These are phyloP conservation scores for Hypocreales sp. DNA, from an alignment of 2,329 filamentous ascomycete genomes.

Conservation along the genomic window DNA sequence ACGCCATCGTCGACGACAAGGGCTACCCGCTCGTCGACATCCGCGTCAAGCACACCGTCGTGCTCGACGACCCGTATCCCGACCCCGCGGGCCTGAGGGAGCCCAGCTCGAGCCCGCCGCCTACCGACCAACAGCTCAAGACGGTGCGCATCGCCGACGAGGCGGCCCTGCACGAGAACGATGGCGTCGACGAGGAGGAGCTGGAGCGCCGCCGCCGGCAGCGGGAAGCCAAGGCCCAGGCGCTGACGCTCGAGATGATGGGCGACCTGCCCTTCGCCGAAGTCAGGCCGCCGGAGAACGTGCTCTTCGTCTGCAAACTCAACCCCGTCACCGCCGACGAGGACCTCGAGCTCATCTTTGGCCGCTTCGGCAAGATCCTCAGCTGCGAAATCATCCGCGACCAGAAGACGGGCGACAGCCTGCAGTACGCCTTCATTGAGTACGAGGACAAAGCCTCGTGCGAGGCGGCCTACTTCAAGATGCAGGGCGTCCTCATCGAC, in stretches of 20 bases:
- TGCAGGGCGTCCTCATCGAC: conserved; percentile 94
- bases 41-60: conserved; percentile 78
- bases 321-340: conserved; percentile 94
- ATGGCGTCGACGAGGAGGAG: conserved; percentile 58
- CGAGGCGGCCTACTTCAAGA: conserved; percentile 94
- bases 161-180: conserved; percentile 61
- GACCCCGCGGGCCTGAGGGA: conserved; percentile 66
- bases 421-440: conserved; percentile 97
- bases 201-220: conserved; percentile 69
- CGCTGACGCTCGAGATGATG: conserved; percentile 92
- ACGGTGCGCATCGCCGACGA: conserved; percentile 88
- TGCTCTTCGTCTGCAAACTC: conserved; percentile 95
- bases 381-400: conserved; percentile 95
- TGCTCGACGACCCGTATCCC: conserved; percentile 83
- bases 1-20: conserved; percentile 70
- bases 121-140: conserved; percentile 71
- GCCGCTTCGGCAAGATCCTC: conserved; percentile 85
- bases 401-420: conserved; percentile 80
- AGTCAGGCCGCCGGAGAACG: conserved; percentile 92
- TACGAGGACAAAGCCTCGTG: conserved; percentile 87
- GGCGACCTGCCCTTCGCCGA: conserved; percentile 95
- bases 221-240: conserved; percentile 83
- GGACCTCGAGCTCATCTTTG: conserved; percentile 90
- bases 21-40: conserved; percentile 88
- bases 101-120: conserved; percentile 65